Conservation (phyloP, 2,329 filamentous ascomycete species). For the Phoma herbarum region DNA sequence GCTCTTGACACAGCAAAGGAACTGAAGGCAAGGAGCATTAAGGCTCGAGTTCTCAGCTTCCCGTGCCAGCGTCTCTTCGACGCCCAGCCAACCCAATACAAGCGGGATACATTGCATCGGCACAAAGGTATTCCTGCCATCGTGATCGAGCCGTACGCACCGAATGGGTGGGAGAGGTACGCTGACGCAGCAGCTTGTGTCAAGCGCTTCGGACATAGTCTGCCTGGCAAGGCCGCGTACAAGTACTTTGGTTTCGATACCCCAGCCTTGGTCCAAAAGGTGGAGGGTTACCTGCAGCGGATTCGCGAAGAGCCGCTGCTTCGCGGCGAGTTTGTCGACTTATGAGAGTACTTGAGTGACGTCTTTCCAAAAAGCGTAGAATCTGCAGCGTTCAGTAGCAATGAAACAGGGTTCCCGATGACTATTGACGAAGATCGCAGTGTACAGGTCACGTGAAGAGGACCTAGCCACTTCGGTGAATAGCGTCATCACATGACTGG, state of each 20-base stretch:
- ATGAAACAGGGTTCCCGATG: background rate
- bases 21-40: conserved; percentile 53
- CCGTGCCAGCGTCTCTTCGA: conserved; percentile 62
- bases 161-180: conserved; percentile 68
- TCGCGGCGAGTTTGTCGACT: conserved; percentile 44
- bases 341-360: conserved; percentile 22
- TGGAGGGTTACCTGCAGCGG: conserved; percentile 49
- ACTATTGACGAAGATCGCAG: background rate
- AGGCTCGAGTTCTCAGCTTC: conserved; percentile 60
- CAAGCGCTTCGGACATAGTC: conserved; percentile 63
- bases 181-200: conserved; percentile 65
- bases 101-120: conserved; percentile 56
- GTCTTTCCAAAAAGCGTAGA: background rate
- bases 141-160: conserved; percentile 68
- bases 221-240: conserved; percentile 65
- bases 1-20: conserved; percentile 55
- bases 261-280: conserved; percentile 54
- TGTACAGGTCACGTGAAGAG: background rate
- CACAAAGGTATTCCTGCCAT: conserved; percentile 57
- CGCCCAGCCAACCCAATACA: conserved; percentile 57
- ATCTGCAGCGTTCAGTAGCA: conserved; percentile 6
- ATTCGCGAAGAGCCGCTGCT: conserved; percentile 49
- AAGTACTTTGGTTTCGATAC: conserved; percentile 65
- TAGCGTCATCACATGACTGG: conserved; percentile 1
- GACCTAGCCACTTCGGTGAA: background rate